Evolutionary conservation across 164 flowering plant genomes (phyloP), one percentile per base, ranked within the genome.

Genomic region (Vitis vinifera): DNA sequence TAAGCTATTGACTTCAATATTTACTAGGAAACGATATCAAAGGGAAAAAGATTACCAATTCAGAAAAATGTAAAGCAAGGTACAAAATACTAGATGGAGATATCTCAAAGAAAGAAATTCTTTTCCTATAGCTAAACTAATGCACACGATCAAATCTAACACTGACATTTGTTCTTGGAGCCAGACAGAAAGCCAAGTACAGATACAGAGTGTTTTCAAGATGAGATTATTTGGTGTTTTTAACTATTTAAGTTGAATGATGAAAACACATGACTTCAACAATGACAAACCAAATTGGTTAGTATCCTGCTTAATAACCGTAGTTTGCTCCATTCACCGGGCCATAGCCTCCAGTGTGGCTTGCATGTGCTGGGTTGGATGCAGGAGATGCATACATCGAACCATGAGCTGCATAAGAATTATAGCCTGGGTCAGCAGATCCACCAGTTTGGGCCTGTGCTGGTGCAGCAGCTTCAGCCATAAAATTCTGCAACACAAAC

Each of bases 401-500:
- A 30, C 86, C 78, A 62, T 77, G 85, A 44, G 76, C 75, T 65
- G 77, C 76, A 63, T 82, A 82, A 23, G 85, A 75, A 72, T 80
- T 80, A 65, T 86, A 84, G 47, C 80, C 82, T 77, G 80, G 89
- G 52, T 82, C 87, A 17, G 76, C 58, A 2, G 82, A 4, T 4
- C 75, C 79, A 73, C 71, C 79, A 0, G 74, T 47, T 61, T 79
- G 87, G 15, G 78, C 16, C 75, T 71, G 82, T 52, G 79, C 65
- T 59, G 78, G 51, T 5, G 76, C 44, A 31, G 80, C 85, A 57
- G 87, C 89, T 59, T 84, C 89, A 16, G 87, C 87, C 86, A 86
- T 84, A 75, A 80, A 86, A 77, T 86, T 84, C 89, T 86, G 82
- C 82, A 67, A 55, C 15, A 71, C 30, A 68, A 13, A 23, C 10